Conservation (phyloP, 2,329 filamentous ascomycete species). For the Clarireedia hainanense region DNA sequence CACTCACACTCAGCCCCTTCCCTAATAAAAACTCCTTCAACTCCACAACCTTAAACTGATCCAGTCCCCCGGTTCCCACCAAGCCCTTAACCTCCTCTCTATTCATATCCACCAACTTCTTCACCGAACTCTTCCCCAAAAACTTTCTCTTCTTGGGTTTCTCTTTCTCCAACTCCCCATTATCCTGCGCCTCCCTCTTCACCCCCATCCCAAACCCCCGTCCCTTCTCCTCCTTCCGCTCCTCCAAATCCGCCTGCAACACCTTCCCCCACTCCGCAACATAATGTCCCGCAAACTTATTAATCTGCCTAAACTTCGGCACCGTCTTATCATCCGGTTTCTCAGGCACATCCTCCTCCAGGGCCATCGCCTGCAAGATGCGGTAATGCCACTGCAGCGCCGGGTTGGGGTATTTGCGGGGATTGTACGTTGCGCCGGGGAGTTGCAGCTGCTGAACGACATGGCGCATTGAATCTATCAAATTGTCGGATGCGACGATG, state of each 20-base stretch:
- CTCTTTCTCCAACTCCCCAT: neutral
- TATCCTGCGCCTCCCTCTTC: conserved; percentile 1
- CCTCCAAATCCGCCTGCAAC: conserved; percentile 44
- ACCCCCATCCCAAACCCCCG: neutral
- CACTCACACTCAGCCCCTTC: neutral
- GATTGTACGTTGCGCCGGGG: conserved; percentile 77
- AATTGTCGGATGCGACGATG: conserved; percentile 54
- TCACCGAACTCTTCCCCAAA: neutral
- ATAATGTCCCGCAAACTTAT: conserved; percentile 72
- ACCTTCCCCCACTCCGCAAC: conserved; percentile 68
- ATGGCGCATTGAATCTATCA: conserved; percentile 75
- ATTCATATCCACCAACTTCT: conserved; percentile 2
- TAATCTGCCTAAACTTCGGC: conserved; percentile 77
- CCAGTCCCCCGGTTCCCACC: neutral
- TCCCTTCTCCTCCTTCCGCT: neutral
- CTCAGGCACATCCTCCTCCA: conserved; percentile 81
- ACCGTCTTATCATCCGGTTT: conserved; percentile 67
- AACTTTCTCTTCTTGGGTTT: neutral
- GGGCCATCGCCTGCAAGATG: conserved; percentile 81
- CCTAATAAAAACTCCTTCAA: conserved; percentile 3
- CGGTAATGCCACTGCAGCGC: conserved; percentile 95
- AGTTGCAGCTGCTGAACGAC: conserved; percentile 71
- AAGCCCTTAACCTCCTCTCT: conserved; percentile 2
- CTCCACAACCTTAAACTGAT: conserved; percentile 5
- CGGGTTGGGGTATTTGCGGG: conserved; percentile 82